Percentiles rank a stretch among this genome's conserved stretches.
Evolutionary conservation across 305 asterid species (phyloP).

Genomic region (Fraxinus angustifolia): DNA sequence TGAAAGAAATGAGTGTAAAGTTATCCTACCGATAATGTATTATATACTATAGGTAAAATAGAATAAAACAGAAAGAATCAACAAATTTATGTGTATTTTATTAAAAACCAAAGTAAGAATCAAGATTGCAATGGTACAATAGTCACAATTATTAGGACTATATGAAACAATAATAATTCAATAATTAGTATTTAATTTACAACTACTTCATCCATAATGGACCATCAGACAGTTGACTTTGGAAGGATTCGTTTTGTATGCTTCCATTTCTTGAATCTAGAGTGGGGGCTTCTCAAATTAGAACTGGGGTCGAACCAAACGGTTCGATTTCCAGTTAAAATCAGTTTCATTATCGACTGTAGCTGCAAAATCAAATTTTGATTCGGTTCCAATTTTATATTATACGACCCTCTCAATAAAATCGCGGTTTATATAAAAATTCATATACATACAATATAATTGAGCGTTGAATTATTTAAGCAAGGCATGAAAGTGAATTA

Average conservation of each 20-base stretch:
- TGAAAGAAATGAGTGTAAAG: background rate
- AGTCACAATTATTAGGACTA: no score
- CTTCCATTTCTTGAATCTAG: background rate
- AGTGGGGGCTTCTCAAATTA: background rate
- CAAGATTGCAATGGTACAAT: no score
- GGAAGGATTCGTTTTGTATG: background rate
- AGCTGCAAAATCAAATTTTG: background rate
- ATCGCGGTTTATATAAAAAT: background rate
- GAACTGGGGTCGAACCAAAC: background rate
- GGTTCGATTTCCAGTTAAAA: background rate
- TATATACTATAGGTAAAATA: no score
- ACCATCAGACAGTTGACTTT: background rate
- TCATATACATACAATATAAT: background rate
- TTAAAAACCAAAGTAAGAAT: no score
- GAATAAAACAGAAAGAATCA: no score
- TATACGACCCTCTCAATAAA: background rate
- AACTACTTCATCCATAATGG: no score
- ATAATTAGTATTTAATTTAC: no score
- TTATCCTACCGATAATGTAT: background rate
- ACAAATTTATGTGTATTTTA: no score
- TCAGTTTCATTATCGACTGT: background rate
- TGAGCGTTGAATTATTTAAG: background rate
- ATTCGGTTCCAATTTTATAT: background rate
- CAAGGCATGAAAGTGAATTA: background rate
- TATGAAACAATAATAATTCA: no score